Base-by-base conservation (phyloP, 2,329 filamentous ascomycete species). In the Hirsutella rhossiliensis region DNA sequence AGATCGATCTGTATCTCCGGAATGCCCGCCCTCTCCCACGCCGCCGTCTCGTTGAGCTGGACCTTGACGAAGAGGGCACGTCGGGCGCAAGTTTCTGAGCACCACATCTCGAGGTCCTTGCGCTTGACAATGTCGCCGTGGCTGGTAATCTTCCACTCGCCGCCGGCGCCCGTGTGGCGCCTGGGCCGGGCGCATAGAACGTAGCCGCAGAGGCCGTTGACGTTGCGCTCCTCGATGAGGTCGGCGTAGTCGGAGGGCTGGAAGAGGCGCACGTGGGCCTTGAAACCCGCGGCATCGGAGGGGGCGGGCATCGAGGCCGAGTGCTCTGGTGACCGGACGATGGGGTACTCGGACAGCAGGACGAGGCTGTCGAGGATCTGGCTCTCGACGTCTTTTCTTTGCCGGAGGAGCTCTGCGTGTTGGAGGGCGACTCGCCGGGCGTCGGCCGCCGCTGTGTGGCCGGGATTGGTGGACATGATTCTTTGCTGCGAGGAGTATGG, bases 201-300 rank as follows among this genome's bases (percentile, higher is more conserved):
- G 60, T 96, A 97, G 2, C 88, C 92, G 64, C 92, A 98, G 18
- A 77, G 72, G 38, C 75, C 77, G 53, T 86, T 82, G 51, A 87
- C 83, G 60, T 94, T 94, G 55, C 92, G 84, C 68, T 98, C 92
- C 50, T 84, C 76, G 47, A 96, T 80, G 41, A 97, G 69, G 50
- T 86, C 84, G 57, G 95, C 87, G 67, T 94, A 94, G 67, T 98
- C 90, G 43, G 76, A 73, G 1, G 89, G 87, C 59, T 90, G 86
- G 64, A 96, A 97, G 38, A 78, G 71, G 11, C 73, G 67, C 20
- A 97, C 66, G 31, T 78, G 73, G 4, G 68, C 57, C 53, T 81
- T 80, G 64, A 97, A 88, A 43, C 67, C 66, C 34, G 64, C 59
- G 1, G 72, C 72, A 58, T 95, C 87, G 29, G 72, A 60, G 1